Percentiles rank a stretch among this genome's conserved stretches.
Conservation (phyloP, 371 early-diverging fungal species). For the Syncephalastrum contaminatum region DNA sequence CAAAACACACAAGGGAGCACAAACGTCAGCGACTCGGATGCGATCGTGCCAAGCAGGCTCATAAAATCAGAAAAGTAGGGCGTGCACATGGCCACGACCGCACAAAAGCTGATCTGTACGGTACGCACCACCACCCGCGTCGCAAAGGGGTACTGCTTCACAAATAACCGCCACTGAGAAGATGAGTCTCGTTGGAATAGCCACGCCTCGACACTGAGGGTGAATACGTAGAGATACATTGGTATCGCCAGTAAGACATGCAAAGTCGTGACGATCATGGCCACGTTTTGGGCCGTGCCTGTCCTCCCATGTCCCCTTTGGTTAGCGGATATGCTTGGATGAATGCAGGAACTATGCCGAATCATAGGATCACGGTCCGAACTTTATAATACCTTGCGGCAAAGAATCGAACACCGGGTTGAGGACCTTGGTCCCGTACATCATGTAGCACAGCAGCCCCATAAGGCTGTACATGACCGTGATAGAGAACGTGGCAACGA, state of each 20-base stretch:
- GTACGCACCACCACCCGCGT: conserved; percentile 56
- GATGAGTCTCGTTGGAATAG: conserved; percentile 5
- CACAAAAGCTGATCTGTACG: conserved; percentile 46
- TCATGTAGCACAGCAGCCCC: conserved; percentile 71
- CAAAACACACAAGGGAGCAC: conserved; percentile 81
- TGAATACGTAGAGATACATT: conserved; percentile 78
- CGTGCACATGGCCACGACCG: conserved; percentile 65
- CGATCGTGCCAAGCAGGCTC: conserved; percentile 79
- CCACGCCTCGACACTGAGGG: conserved; percentile 56
- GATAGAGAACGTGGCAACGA: conserved; percentile 65
- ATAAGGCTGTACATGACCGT: conserved; percentile 74
- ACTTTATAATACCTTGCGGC: conserved; percentile 25
- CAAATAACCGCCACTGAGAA: no score
- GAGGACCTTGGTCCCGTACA: conserved; percentile 71
- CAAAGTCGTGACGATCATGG: conserved; percentile 72
- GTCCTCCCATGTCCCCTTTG: background rate
- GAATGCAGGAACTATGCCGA: no score
- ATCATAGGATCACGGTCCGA: no score
- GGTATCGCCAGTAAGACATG: conserved; percentile 83
- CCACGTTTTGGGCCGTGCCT: conserved; percentile 60
- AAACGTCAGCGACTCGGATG: conserved; percentile 74
- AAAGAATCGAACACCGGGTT: conserved; percentile 70
- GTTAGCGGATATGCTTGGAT: no score
- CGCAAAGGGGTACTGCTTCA: conserved; percentile 20
- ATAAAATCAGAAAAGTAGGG: conserved; percentile 83